Base-by-base conservation (phyloP, 1,139 yeast species). In the Groenewaldozyma auringiensis region DNA sequence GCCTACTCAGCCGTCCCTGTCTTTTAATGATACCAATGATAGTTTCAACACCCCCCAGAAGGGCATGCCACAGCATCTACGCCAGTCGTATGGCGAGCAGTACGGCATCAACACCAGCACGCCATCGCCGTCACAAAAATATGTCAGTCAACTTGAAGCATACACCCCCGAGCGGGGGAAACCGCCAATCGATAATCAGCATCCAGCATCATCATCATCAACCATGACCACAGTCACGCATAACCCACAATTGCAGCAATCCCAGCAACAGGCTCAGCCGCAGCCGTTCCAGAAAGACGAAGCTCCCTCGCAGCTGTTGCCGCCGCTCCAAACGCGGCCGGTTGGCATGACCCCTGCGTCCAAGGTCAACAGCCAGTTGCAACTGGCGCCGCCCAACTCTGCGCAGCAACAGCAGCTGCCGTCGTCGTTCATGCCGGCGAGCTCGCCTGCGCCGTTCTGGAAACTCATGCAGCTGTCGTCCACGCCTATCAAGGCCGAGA, bases 141-240 rank as follows among this genome's bases (percentile, higher is more conserved):
- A 54, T 46, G 56, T 43, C 41, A 49, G 53, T 25, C 85, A 86
- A 4, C 68, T 81, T 50, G 94, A 83, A 61, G 92, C 94, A 1
- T 83, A 81, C 56, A 84, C 94, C 0, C 94, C 94, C 1, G 94
- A 83, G 55, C 66, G 94, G 42, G 92, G 92, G 1, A 45, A 49
- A 27, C 40, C 40, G 4, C 43, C 47, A 34, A 39, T 37, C 33
- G 36, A 17, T 6, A 14, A 9, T 17, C 18, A 4, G 11, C 36
- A 33, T 11, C 16, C 16, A 6, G 31, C 31, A 27, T 8, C 31
- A 13, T 13, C 8, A 13, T 13, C 31, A 27, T 17, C 9, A n/a
- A n/a, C n/a, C n/a, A n/a, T n/a, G n/a, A n/a, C n/a, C n/a, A n/a
- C n/a, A n/a, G n/a, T n/a, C n/a, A n/a, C n/a, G n/a, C 16, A n/a